Base-by-base conservation (phyloP, 1,284 basidiomycete genomes). In the Irpex sp. region DNA sequence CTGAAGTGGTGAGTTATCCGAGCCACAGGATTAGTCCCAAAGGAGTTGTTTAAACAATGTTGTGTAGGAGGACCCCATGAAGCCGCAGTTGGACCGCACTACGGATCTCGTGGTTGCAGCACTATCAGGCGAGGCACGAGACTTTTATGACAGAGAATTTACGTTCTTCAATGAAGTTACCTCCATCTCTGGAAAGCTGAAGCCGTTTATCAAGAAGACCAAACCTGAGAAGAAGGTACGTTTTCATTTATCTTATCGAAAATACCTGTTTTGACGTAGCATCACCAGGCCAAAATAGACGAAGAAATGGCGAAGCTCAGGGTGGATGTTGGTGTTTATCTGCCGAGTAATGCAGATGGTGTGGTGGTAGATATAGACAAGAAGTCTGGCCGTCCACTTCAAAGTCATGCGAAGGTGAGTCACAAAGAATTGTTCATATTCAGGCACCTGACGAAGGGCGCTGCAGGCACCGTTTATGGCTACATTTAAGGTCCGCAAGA, bases 241-340 rank as follows among this genome's bases (percentile, higher is more conserved):
- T 64, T 15, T 1, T 26, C 54, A 39, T 50, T 43, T 2, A 56
- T 3, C 5, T 9, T 53, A 4, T 49, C 2, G 33, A 61, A 39
- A 51, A 57, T 49, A 49, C 53, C 51, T 13, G 21, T 56, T 19
- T 57, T 3, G 33, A 9, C 49, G 15, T 33, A 63, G 53, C 59
- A 66, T 46, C 58, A 53, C 2, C 65, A 95, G 93, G 95, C 93
- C 6, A 99, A 99, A 79, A 99, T 99, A 65, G 97, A 99, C 75
- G 97, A 99, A 75, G 97, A 99, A 75, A 99, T 99, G 95, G 93
- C 91, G 3, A 96, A 96, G 79, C 96, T 99, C 67, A 80, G 83
- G 58, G 92, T 99, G 19, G 92, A 96, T 61, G 83, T 93, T 19
- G 97, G 97, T 3, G 97, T 99, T 9, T 99, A 99, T 74, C 80